Percentiles rank a stretch among this genome's conserved stretches.
These are phyloP conservation scores for Calonectria pteridis DNA, from an alignment of 2,329 filamentous ascomycete genomes.

Conservation along the genomic window DNA sequence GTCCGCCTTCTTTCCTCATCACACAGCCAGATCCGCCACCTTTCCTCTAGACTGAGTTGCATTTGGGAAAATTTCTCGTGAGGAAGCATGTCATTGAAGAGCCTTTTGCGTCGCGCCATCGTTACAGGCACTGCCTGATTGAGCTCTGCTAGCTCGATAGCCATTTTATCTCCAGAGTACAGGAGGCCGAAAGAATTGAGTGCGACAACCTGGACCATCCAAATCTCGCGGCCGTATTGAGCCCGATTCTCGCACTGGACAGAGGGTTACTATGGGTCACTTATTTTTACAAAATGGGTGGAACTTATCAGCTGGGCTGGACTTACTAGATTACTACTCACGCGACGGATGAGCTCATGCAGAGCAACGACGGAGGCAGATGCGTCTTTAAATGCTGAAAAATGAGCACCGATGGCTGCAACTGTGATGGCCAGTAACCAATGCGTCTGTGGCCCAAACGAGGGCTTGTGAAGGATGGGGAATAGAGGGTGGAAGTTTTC, in stretches of 20 bases:
- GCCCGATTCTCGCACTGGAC: not conserved
- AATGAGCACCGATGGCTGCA: not conserved
- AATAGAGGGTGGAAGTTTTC: not conserved
- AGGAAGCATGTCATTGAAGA: not conserved
- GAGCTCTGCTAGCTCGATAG: not conserved
- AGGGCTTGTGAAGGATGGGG: not conserved
- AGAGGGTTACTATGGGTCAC: too few species aligned
- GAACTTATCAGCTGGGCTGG: too few species aligned
- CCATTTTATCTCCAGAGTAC: not conserved
- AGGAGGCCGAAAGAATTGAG: not conserved
- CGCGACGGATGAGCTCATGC: constrained; percentile 1
- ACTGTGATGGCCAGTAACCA: not conserved
- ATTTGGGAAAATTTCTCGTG: not conserved
- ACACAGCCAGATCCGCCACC: not conserved
- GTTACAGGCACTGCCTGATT: not conserved
- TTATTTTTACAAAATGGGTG: too few species aligned
- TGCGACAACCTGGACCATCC: not conserved
- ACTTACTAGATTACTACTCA: too few species aligned
- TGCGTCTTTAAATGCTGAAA: not conserved
- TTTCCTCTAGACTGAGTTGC: not conserved
- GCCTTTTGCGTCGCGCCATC: not conserved
- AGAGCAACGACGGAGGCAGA: not conserved
- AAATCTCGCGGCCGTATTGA: not conserved
- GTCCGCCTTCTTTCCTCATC: not conserved
- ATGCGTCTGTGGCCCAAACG: not conserved